These are phyloP conservation scores for Apophysomyces ossiformis DNA, from an alignment of 371 early-diverging fungal species.

Conservation along the genomic window DNA sequence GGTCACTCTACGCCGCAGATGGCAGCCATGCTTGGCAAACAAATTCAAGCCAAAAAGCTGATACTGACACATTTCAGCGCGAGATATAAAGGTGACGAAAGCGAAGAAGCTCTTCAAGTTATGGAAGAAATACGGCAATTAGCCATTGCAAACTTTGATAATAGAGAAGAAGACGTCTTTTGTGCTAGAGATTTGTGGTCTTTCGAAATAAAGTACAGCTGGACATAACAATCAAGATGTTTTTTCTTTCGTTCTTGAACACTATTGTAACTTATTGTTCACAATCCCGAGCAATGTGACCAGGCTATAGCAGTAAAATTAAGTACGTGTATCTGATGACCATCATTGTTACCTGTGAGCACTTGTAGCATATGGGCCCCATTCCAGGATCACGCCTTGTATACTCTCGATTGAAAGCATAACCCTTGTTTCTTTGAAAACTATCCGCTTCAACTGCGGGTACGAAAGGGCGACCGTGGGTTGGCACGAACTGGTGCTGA, in stretches of 20 bases:
- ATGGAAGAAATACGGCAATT: slow-evolving; percentile 61
- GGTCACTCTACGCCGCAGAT: slow-evolving; percentile 72
- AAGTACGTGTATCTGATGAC: background rate
- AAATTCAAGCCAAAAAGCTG: slow-evolving; percentile 45
- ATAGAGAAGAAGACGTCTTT: slow-evolving; percentile 35
- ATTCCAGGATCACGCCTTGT: slow-evolving; percentile 1
- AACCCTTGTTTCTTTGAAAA: slow-evolving; percentile 5
- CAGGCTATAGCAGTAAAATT: slow-evolving; percentile 9
- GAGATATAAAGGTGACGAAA: slow-evolving; percentile 57
- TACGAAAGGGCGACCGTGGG: background rate
- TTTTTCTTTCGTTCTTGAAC: background rate
- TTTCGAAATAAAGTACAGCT: slow-evolving; percentile 34
- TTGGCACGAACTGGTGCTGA: background rate
- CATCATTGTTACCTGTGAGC: slow-evolving; percentile 16
- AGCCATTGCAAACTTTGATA: slow-evolving; percentile 40
- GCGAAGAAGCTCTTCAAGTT: slow-evolving; percentile 37
- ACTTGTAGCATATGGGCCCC: slow-evolving; percentile 16
- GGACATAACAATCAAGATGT: background rate
- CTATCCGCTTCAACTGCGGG: slow-evolving; percentile 7
- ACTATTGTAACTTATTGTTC: background rate
- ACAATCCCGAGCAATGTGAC: slow-evolving; percentile 22
- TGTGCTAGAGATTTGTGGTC: slow-evolving; percentile 56
- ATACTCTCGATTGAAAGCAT: slow-evolving; percentile 3
- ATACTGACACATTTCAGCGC: slow-evolving; percentile 66
- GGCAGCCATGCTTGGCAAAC: slow-evolving; percentile 56